Evolutionary conservation across 2,329 filamentous ascomycete genomes (phyloP), one percentile per base, ranked within the genome.

Genomic region (Penicillium corylophilum): DNA sequence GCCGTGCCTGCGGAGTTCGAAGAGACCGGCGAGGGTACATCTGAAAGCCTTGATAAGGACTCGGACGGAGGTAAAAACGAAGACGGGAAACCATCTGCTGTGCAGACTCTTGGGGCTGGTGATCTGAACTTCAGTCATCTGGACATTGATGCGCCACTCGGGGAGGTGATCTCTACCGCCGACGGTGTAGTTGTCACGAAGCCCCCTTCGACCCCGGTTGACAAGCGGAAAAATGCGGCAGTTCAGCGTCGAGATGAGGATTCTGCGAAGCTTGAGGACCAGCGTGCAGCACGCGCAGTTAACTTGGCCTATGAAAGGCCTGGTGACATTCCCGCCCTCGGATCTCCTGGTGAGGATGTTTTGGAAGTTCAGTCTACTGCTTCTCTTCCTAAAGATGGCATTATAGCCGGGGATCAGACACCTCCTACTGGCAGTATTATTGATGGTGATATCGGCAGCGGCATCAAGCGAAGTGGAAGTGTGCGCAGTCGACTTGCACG

Each of bases 121-220:
- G 89, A 96, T 65, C 77, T 99, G 43, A 95, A 90, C 69, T 80
- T 97, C 50, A 91, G 89, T 64, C 90, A 96, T 65, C 78, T 97
- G 38, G 93, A 93, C 29, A 89, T 97, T 49, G 71, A 73, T 51
- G 60, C 65, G 12, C 62, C 67, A 3, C 57, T 66, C 1, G 71
- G 68, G 10, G 68, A 67, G 13, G 63, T 66, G 10, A 57, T 72
- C 22, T 70, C 67, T 23, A 72, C 70, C 5, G 62, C 67, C 5
- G 73, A 74, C 53, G 71, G 70, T 1, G 67, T 71, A 29, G 65
- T 71, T 7, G 67, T 71, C 26, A 69, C 67, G 3, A 71, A 72
- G 49, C 64, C 71, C 7, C 64, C 71, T 8, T 68, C 70, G 33
- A 44, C 62, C 16, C 51, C 64, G 8, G 20, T 53, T 29, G 62